Base-by-base conservation (phyloP, 176 grass and related monocot species). In the Aechmea fasciata region DNA sequence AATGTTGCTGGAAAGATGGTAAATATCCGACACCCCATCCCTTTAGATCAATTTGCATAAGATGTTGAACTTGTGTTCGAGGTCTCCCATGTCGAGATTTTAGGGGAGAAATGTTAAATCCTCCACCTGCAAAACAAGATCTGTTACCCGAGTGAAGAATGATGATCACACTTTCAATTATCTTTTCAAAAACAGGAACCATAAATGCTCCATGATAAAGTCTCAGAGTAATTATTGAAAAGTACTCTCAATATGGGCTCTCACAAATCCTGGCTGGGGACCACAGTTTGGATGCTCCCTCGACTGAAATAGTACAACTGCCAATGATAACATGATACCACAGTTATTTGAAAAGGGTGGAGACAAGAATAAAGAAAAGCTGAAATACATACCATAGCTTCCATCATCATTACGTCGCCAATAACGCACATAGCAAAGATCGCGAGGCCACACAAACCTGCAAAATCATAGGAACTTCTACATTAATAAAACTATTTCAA, bases 1-100 rank as follows among this genome's bases (percentile, higher is more conserved):
- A 85, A 85, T 97, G 86, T 74, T 97, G 93, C 68, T 97, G 89
- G 82, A 87, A 97, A 71, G 89, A 85, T 50, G 93, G 89, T 70
- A 77, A n/a, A 63, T 90, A 97, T 76, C 93, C 82, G 57, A 81
- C 77, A 23, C 83, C 88, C 92, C 88, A 97, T 53, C 93, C 89
- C 84, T 97, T 97, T 66, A 97, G 81, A 85, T 97, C 93, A 79
- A 97, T 92, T 79, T 97, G 93, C 86, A 97, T 97, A 69, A 97
- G 86, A 78, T 97, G 79, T 11, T 97, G 89, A 47, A 97, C 93
- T 90, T 97, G 93, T 54, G 93, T 89, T 75, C 86, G 82, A 25
- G 69, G 78, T 81, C 82, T 92, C 64, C 93, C 89, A 67, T 90
- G 80, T 73, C 84, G 86, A 71, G 79, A 75, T 79, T 92, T 92